Evolutionary conservation across 2,329 filamentous ascomycete species (phyloP), one percentile per base, ranked within the genome.

Genomic region (Alternaria novae-zelandiae): DNA sequence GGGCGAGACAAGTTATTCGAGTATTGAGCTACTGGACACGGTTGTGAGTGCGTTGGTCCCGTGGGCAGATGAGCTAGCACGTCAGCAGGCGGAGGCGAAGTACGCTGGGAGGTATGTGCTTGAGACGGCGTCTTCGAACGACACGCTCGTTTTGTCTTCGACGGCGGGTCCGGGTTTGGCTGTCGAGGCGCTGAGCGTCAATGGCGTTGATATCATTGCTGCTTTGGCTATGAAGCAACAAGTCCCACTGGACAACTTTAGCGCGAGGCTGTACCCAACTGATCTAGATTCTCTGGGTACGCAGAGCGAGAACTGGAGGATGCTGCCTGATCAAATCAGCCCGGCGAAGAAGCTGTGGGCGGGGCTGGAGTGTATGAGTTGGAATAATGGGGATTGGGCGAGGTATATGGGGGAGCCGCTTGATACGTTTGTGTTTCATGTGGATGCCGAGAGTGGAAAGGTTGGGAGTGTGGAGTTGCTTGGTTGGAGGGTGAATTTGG

Each of bases 31-130:
- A 5, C 61, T 77, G 2, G 62, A 65, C 0, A 28, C 60, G 6
- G 43, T 72, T 2, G 41, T 69, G 4, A 64, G 59, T 41, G 64
- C 66, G 2, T 36, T 74, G 21, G 57, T 75, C n/a, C 55, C 68
- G 5, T 68, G 69, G 45, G 72, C 72, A 2, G 73, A 76, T 47
- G 23, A 54, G 8, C n/a, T 68, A 32, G 72, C 71, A 5, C 63
- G 66, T 5, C 8, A 53, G 11, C 73, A 74, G 49, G 68, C 67
- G 9, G 32, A 51, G 8, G n/a, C 6, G 3, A 69, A 64, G 30
- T 77, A 76, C 47, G 65, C 59, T 1, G 73, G 74, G 0, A 73
- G 61, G 7, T 76, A 74, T 51, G 47, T 28, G n/a, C 10, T 54
- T 3, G 7, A 44, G 21, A 69, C 61, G 0, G 13, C 73, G n/a